Conservation (phyloP, 257 asterid genomes). For the Verbascum thapsus region DNA sequence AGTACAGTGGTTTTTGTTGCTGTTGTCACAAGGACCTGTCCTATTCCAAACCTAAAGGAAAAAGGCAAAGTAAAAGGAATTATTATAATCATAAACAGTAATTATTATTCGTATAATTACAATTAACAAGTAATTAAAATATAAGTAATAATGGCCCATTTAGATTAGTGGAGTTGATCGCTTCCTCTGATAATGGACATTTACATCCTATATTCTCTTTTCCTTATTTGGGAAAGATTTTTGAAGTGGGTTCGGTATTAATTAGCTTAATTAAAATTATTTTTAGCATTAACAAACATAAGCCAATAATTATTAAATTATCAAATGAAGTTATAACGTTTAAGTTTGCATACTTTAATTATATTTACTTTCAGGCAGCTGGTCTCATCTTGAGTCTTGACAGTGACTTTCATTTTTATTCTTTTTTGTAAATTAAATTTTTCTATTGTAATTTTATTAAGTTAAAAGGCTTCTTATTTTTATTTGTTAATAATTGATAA, state of each 20-base stretch:
- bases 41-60: constrained; percentile 58
- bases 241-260: constrained; percentile 29
- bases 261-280: constrained; percentile 4
- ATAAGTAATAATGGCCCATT: constrained; percentile 19
- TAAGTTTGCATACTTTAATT: no score
- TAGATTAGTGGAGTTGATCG: constrained; percentile 36
- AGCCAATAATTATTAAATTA: background rate
- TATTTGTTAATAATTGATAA: no score
- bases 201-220: constrained; percentile 25
- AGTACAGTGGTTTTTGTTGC: constrained; percentile 37
- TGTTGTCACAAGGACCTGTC: constrained; percentile 52
- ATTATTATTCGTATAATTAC: background rate
- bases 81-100: background rate
- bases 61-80: constrained; percentile 26
- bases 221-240: constrained; percentile 38
- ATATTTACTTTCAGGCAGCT: background rate
- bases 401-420: background rate
- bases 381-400: background rate
- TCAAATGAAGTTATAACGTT: no score
- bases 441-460: background rate
- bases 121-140: background rate
- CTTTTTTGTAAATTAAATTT: background rate
- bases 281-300: background rate
- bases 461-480: no score
- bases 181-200: constrained; percentile 33